phyloP scores from a whole-genome alignment of 2,329 filamentous ascomycete genomes.

The Aspergillus alliaceus region DNA sequence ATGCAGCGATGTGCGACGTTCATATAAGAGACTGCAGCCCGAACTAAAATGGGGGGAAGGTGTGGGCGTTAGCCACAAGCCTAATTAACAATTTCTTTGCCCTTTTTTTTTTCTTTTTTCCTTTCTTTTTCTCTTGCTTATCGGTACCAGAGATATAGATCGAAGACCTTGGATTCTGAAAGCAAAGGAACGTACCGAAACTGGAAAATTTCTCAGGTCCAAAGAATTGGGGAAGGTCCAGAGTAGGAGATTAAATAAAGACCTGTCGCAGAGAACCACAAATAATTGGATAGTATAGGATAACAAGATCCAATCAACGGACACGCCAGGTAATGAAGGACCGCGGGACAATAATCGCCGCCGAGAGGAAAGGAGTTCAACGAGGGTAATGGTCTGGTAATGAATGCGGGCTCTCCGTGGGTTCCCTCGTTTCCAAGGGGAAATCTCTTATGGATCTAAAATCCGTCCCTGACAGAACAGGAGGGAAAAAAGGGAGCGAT shows the following conservation, averaged over 20 bases:
- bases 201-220: background rate
- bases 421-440: background rate
- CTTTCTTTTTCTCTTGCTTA: background rate
- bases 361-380: background rate
- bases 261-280: background rate
- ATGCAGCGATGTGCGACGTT: slow-evolving; percentile 14
- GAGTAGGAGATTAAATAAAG: background rate
- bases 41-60: background rate
- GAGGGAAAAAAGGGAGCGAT: background rate
- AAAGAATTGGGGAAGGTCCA: no score
- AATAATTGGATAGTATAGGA: background rate
- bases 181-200: slow-evolving; percentile 3
- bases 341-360: slow-evolving; percentile 4
- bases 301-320: slow-evolving; percentile 7
- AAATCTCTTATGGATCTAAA: no score
- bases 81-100: background rate
- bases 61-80: background rate
- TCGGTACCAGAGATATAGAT: background rate
- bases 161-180: background rate
- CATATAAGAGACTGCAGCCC: slow-evolving; percentile 13
- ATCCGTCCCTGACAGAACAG: no score
- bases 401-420: background rate
- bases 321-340: slow-evolving; percentile 17
- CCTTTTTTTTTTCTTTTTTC: background rate
- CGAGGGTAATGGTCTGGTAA: background rate